phyloP scores from a whole-genome alignment of 805 yeast species.

The Ogataea corticis region DNA sequence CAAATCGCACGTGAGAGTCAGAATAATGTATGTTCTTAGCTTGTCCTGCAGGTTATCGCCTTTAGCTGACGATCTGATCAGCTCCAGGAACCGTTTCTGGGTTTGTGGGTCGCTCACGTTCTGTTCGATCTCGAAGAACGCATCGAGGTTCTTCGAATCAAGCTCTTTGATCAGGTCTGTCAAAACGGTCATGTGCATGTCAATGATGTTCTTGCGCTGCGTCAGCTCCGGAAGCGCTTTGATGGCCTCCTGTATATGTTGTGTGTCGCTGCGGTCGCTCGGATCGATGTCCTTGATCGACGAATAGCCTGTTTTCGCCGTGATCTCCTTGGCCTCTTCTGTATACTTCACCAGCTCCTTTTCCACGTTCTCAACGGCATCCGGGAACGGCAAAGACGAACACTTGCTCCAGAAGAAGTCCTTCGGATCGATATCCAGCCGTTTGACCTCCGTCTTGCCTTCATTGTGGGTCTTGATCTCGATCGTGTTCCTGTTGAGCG shows the following conservation, averaged over 20 bases:
- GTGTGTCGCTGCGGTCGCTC: conserved; percentile 52
- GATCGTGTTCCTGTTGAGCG: conserved; percentile 79
- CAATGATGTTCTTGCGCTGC: conserved; percentile 82
- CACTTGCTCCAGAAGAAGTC: conserved; percentile 92
- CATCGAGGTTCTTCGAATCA: conserved; percentile 84
- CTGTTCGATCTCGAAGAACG: conserved; percentile 93
- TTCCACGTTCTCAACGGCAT: conserved; percentile 97
- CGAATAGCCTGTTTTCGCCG: conserved; percentile 70
- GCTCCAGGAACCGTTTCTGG: conserved; percentile 58
- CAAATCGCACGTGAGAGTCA: conserved; percentile 57
- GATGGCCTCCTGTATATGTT: conserved; percentile 80
- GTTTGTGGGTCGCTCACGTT: conserved; percentile 62
- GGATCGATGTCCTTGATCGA: conserved; percentile 77
- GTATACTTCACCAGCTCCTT: conserved; percentile 78
- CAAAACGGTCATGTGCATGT: conserved; percentile 95
- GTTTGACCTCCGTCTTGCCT: conserved; percentile 45
- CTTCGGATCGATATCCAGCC: conserved; percentile 85
- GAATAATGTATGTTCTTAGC: conserved; percentile 83
- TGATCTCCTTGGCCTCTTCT: conserved; percentile 82
- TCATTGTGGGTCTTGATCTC: conserved; percentile 44
- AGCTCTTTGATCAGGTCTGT: conserved; percentile 80
- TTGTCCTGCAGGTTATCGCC: conserved; percentile 66
- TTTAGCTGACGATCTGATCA: conserved; percentile 55
- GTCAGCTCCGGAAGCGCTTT: conserved; percentile 91
- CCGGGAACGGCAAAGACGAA: conserved; percentile 91